Base-by-base conservation (phyloP, 2,329 filamentous ascomycete species). In the Lizonia empirigonia region DNA sequence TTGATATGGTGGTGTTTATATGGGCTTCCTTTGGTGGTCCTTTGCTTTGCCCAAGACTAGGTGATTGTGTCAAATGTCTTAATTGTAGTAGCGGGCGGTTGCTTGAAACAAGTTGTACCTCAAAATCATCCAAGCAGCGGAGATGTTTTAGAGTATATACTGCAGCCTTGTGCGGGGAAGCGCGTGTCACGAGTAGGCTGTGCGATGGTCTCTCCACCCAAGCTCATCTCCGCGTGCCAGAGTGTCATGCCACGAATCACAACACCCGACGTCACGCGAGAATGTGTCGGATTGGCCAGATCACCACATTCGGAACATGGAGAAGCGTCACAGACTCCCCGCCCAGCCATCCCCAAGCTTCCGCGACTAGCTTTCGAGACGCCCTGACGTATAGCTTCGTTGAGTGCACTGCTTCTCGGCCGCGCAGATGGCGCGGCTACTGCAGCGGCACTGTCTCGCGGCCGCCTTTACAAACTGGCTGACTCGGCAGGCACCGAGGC, bases 231-330 rank as follows among this genome's bases (percentile, higher is more conserved):
- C 55, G 59, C 61, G 51, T 47, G 44, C 40, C 59, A 53, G 54
- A 55, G 56, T 38, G 50, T 70, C 65, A 66, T 48, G 53, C 68
- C 63, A 70, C 67, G 61, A 67, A 71, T 69, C 64, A 70, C 56
- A 63, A 46, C 55, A 65, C 53, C 50, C 56, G 53, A 59, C 49
- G 42, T 52, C 49, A 44, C 49, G 49, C 55, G 42, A 51, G 48
- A 51, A 51, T 40, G 48, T 40, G 32, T 51, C 48, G 48, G 48
- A 51, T 45, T 51, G 48, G 48, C 48, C 24, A 32, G 34, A 16
- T 30, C 27, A 18, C 24, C 27, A 23, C 36, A 32, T 51, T 51
- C 45, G 40, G 48, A 51, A 51, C 48, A 41, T 30, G 48, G 48
- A 51, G 48, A 44, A 62, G 67, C 59, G 56, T 57, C 53, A 45